phyloP scores from a whole-genome alignment of 805 yeast species.

The Wickerhamiella musiphila region DNA sequence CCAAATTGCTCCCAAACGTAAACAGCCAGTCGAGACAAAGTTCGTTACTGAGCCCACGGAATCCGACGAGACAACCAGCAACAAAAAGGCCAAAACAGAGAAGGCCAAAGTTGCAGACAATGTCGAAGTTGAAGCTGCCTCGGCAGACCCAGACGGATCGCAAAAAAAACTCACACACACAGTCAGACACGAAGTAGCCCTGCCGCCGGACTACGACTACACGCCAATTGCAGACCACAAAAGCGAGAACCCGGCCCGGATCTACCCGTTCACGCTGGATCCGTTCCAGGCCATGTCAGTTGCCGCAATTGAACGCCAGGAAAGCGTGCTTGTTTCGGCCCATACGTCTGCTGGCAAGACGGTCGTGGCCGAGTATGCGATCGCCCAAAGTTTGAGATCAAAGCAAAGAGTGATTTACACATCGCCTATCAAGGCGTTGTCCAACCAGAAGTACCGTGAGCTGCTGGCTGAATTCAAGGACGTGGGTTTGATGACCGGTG shows the following conservation, averaged over 20 bases:
- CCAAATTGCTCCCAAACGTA: neutral
- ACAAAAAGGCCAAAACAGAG: conserved; percentile 1
- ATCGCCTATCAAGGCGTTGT: conserved; percentile 86
- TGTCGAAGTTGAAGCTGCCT: conserved; percentile 14
- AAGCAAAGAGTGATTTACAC: conserved; percentile 91
- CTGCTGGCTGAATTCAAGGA: conserved; percentile 85
- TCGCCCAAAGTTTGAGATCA: conserved; percentile 81
- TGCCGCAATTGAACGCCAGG: conserved; percentile 87
- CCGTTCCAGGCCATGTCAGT: conserved; percentile 96
- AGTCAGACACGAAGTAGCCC: conserved; percentile 93
- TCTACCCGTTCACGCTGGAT: conserved; percentile 83
- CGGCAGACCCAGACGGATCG: conserved; percentile 9
- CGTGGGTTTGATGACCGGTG: conserved; percentile 98
- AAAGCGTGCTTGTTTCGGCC: conserved; percentile 91
- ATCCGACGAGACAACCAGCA: neutral
- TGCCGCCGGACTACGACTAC: conserved; percentile 83
- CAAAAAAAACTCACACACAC: conserved; percentile 69
- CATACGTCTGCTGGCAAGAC: conserved; percentile 97
- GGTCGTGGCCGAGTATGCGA: conserved; percentile 92
- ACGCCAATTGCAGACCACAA: conserved; percentile 78
- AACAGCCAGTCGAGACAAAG: too few relatives aligned
- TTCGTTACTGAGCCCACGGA: conserved; percentile 1
- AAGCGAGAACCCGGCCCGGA: conserved; percentile 61
- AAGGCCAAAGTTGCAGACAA: conserved; percentile 13
- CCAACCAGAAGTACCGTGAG: conserved; percentile 89